phyloP scores from a whole-genome alignment of 2,329 filamentous ascomycete genomes.

The Trichoderma guizhouense region DNA sequence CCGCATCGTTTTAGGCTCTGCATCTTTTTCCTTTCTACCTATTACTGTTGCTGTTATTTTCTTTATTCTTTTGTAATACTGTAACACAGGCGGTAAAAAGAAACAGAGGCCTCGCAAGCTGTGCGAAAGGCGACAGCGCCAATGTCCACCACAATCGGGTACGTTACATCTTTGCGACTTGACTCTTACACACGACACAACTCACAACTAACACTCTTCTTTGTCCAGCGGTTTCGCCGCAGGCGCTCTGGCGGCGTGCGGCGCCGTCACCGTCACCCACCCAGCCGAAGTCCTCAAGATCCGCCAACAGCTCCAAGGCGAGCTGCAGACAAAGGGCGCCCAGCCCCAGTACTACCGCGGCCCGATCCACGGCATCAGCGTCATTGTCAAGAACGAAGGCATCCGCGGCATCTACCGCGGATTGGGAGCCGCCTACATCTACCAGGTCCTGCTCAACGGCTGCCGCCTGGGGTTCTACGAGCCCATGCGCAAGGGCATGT shows the following conservation, averaged over 20 bases:
- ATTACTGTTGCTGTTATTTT: not conserved
- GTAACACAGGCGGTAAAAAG: not conserved
- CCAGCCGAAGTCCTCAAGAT: conserved; percentile 99
- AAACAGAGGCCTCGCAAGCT: not conserved
- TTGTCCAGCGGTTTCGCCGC: conserved; percentile 78
- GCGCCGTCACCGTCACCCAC: conserved; percentile 95
- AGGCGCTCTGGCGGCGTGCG: conserved; percentile 93
- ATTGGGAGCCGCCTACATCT: conserved; percentile 88
- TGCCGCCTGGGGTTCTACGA: conserved; percentile 98
- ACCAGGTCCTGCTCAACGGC: conserved; percentile 94
- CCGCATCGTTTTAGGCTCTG: not conserved
- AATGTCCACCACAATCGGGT: conserved; percentile 20
- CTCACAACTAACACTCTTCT: not conserved
- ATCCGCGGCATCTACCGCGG: conserved; percentile 81
- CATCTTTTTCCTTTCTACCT: not conserved
- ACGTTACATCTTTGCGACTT: not conserved
- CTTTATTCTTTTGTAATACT: not conserved
- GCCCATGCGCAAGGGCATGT: conserved; percentile 73
- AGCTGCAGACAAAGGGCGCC: conserved; percentile 81
- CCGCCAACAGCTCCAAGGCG: conserved; percentile 96
- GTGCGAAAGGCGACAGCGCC: not conserved
- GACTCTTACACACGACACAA: not conserved
- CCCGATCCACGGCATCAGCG: conserved; percentile 83
- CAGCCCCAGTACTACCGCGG: conserved; percentile 87
- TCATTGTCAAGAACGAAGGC: conserved; percentile 90